Base-by-base conservation (phyloP, 2,329 filamentous ascomycete genomes). In the Metarhizium sp. region DNA sequence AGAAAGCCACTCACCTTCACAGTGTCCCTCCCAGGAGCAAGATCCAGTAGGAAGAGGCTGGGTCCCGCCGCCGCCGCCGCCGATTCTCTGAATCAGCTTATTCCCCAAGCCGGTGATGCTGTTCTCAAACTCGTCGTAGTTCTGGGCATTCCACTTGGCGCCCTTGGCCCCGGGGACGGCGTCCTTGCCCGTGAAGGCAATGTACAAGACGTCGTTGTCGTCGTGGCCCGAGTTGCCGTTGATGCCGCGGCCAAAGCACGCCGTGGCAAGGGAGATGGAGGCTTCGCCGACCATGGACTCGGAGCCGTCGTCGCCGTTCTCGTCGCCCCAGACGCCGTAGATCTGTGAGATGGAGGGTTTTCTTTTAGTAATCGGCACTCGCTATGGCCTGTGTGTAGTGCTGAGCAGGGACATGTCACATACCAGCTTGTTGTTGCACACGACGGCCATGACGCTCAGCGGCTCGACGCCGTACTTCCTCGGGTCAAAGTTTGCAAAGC, bases 251-350 rank as follows among this genome's bases (percentile, higher is more conserved):
- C 80, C 80, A 62, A 76, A 85, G 64, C 82, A 85, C 20, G 77
- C 70, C 36, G 79, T 78, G 2, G 78, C 82, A 7, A 85, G 71
- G 1, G 79, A 76, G 59, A 85, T 76, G 30, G 78, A 78, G 0
- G 78, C 75, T 60, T 85, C 82, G 42, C 82, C 81, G 0, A 80
- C 75, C 59, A 78, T 67, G 29, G 78, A 69, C 52, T 72, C 63
- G 6, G 64, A 57, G 2, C 75, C 73, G 51, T 78, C 75, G 50
- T 75, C 78, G 47, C 80, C 82, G 58, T 85, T 85, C 38, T 76
- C 78, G 59, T 85, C 81, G 20, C 80, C 82, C 81, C 80, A 85
- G 51, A 84, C 68, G 11, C 79, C 81, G 62, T 84, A 84, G 59
- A 76, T 71, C 75, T 78, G 13, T 6, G 2, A 16, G 14, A 16